A percentile compares a stretch with the other conserved stretches of the same genome.
phyloP scores from a whole-genome alignment of 805 yeast genomes.

The Candida nemodendra region DNA sequence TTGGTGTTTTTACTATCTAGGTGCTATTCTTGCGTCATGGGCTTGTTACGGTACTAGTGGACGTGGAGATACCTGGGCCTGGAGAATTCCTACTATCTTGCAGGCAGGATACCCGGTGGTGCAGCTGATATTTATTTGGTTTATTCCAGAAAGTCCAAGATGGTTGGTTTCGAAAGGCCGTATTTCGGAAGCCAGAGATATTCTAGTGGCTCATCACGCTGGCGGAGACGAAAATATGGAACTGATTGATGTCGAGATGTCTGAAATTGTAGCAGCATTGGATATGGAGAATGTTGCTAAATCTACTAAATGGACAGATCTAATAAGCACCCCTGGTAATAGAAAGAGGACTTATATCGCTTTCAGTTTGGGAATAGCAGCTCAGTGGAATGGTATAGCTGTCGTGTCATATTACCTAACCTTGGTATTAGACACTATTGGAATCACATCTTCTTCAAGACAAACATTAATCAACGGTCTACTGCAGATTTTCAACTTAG shows the following conservation, averaged over 20 bases:
- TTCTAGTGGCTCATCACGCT: slow-evolving; percentile 38
- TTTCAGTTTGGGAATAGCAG: slow-evolving; percentile 31
- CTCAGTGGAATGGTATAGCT: slow-evolving; percentile 47
- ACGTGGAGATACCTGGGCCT: slow-evolving; percentile 36
- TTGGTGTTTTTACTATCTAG: slow-evolving; percentile 47
- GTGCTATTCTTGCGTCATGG: slow-evolving; percentile 48
- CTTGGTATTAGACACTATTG: slow-evolving; percentile 50
- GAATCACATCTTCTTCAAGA: slow-evolving; percentile 45
- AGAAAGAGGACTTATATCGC: slow-evolving; percentile 38
- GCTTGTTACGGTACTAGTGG: slow-evolving; percentile 41
- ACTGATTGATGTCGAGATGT: slow-evolving; percentile 36
- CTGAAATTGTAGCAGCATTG: slow-evolving; percentile 37
- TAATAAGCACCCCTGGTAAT: slow-evolving; percentile 35
- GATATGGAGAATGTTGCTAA: slow-evolving; percentile 36
- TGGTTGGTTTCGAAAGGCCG: slow-evolving; percentile 38
- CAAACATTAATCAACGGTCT: slow-evolving; percentile 53
- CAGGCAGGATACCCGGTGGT: slow-evolving; percentile 49
- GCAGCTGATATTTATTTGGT: slow-evolving; percentile 35
- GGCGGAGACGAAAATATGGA: slow-evolving; percentile 33
- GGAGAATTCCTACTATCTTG: slow-evolving; percentile 55
- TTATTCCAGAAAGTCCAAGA: slow-evolving; percentile 48
- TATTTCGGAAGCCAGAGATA: slow-evolving; percentile 34
- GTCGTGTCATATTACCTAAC: slow-evolving; percentile 45
- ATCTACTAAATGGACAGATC: slow-evolving; percentile 36
- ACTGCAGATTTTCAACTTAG: slow-evolving; percentile 46